These are phyloP conservation scores for Geotrichum reessii DNA, from an alignment of 1,139 yeast genomes.

Conservation along the genomic window DNA sequence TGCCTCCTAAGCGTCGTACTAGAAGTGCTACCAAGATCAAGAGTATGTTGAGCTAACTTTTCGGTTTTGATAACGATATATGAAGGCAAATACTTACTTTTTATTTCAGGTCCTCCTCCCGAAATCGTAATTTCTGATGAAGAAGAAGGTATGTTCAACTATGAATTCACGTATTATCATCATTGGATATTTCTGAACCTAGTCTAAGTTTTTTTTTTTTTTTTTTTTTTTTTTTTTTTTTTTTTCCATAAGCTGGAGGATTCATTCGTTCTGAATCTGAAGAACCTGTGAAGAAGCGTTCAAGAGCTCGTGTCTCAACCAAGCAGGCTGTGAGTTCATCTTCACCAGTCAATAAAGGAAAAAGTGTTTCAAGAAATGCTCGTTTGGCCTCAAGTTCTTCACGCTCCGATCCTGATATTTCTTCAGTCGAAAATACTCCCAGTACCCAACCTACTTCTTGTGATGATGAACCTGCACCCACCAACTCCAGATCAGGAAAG, in stretches of 20 bases:
- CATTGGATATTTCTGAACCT: neutral
- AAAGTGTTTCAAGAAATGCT: neutral
- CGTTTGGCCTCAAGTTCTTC: neutral
- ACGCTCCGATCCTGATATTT: neutral
- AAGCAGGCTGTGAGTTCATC: neutral
- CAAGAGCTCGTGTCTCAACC: neutral
- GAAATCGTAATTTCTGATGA: conserved; percentile 6
- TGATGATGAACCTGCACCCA: conserved; percentile 12
- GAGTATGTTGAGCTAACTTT: conserved; percentile 1
- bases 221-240: neutral
- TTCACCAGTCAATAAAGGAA: neutral
- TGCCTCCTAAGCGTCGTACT: conserved; percentile 17
- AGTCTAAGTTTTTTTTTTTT: no score
- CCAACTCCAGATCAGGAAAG: neutral
- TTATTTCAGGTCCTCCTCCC: conserved; percentile 4
- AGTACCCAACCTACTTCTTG: conserved; percentile 14
- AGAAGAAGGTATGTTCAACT: conserved; percentile 4
- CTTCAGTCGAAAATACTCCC: neutral
- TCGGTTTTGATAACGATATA: neutral
- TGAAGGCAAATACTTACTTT: neutral
- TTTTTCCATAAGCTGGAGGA: conserved; percentile 5
- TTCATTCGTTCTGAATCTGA: conserved; percentile 6
- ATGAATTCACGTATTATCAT: neutral
- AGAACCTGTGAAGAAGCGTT: conserved; percentile 9
- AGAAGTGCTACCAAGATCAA: conserved; percentile 5